Percentiles rank a stretch among this genome's conserved stretches.
Evolutionary conservation across 129 eudicot species (phyloP).

Genomic region (Centella asiatica): DNA sequence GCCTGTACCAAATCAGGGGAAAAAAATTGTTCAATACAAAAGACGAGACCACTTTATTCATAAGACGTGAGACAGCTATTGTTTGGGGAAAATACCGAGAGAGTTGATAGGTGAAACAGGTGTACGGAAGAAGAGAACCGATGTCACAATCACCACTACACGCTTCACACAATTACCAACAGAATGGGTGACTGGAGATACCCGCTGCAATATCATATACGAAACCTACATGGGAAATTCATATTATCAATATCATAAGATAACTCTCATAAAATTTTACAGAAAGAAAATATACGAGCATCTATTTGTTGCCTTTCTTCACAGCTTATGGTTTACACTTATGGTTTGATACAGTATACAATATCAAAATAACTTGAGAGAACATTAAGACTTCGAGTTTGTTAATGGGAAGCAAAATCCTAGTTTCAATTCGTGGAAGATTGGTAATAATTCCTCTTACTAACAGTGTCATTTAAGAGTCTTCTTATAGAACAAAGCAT

Average conservation of each 20-base stretch:
- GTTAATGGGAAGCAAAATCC: no score
- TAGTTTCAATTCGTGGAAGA: no score
- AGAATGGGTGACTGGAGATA: conserved; percentile 95
- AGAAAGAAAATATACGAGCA: background rate
- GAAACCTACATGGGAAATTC: conserved; percentile 62
- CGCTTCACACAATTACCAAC: conserved; percentile 97
- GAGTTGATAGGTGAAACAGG: conserved; percentile 91
- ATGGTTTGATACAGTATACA: no score
- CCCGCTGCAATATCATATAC: conserved; percentile 96
- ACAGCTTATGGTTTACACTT: no score
- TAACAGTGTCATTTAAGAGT: no score
- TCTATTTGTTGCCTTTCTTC: background rate
- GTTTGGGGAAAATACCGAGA: conserved; percentile 45
- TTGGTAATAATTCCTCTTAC: no score
- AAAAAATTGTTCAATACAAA: background rate
- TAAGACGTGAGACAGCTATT: background rate
- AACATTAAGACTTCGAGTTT: no score
- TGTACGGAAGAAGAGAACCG: conserved; percentile 92
- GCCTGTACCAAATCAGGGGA: conserved; percentile 34
- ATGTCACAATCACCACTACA: conserved; percentile 88
- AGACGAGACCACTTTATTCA: background rate
- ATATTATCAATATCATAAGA: conserved; percentile 15
- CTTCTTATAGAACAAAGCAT: no score
- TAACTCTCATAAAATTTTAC: background rate
- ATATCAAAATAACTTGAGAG: no score